Evolutionary conservation across 75 land plant species (phyloP), one percentile per base, ranked within the genome.

Genomic region (Cupressus sempervirens): DNA sequence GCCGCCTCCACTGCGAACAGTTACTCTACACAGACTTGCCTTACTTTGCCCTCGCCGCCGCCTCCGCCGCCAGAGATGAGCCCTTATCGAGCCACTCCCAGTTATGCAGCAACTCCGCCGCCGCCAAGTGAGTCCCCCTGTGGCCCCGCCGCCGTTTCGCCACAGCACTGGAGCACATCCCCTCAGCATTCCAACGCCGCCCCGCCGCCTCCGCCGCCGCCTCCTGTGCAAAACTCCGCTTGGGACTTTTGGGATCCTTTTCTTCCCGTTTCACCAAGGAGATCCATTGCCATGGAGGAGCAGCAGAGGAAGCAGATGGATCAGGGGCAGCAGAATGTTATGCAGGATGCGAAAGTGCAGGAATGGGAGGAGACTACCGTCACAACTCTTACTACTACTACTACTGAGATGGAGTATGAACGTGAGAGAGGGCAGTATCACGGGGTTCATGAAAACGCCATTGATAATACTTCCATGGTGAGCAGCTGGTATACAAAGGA

Each of bases 211-310:
- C 95, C 92, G 7, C 92, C 93, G 2, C 91, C 94, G 11, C 92
- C 89, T n/a, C 90, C 94, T 7, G 83, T 90, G 36, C 72, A 91
- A 16, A 29, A 88, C 1, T 90, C 93, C 0, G 86, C 82, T 13
- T 95, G 96, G 96, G 96, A 93, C 26, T 92, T 94, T 80, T 93
- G 96, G 91, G 91, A 95, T 87, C 96, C 93, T 5, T 94, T 94
- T 58, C 88, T 73, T 46, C 88, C 92, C 1, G 53, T 91, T 6
- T 50, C 92, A 0, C 83, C 94, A 10, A 83, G 35, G 35, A 1
- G 35, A 12, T 26, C 67, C n/a, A 13, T 10, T 13, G n/a, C 32
- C 4, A 30, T 30, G 15, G 74, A 72, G 32, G 74, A 72, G 15
- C 74, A 72, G 73, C 73, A 70, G 74, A 14, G 14, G 74, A 72